phyloP scores from a whole-genome alignment of 2,329 filamentous ascomycete species.

The Sclerotinia trifoliorum region DNA sequence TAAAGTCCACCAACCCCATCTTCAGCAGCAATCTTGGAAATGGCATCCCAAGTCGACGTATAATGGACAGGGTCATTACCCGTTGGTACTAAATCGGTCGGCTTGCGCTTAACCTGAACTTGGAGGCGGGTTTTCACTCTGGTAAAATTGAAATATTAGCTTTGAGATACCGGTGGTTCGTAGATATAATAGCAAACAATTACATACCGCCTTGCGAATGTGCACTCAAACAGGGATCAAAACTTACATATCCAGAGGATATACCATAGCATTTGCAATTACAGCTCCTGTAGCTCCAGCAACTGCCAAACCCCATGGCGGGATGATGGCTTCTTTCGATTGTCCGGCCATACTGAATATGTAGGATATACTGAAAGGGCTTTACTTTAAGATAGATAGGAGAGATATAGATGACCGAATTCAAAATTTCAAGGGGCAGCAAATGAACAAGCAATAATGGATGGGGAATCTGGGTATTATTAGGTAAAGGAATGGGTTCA shows the following conservation, averaged over 20 bases:
- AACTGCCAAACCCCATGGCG: constrained; percentile 89
- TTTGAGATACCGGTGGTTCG: constrained; percentile 16
- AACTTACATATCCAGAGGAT: constrained; percentile 91
- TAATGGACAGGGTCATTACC: constrained; percentile 67
- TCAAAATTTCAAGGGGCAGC: constrained; percentile 7
- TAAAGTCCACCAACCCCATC: constrained; percentile 86
- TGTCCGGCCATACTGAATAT: constrained; percentile 33
- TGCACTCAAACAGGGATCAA: constrained; percentile 8
- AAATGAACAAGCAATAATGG: constrained; percentile 9
- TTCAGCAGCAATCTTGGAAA: constrained; percentile 75
- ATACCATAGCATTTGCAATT: constrained; percentile 90
- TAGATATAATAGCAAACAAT: constrained; percentile 12
- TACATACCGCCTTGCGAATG: constrained; percentile 20
- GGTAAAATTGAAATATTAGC: constrained; percentile 19
- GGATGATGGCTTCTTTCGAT: constrained; percentile 51
- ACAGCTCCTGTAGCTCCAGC: constrained; percentile 92
- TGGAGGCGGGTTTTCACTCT: constrained; percentile 96
- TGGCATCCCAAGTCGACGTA: constrained; percentile 81
- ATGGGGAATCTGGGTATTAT: constrained; percentile 7
- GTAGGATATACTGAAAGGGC: not conserved
- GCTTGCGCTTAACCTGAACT: constrained; percentile 76
- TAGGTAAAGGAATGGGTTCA: not conserved
- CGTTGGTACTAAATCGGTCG: constrained; percentile 46
- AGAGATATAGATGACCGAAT: not conserved
- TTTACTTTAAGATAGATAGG: not conserved